Conservation (phyloP, 192 early-diverging fungal species). For the Backusella liffmaniae region DNA sequence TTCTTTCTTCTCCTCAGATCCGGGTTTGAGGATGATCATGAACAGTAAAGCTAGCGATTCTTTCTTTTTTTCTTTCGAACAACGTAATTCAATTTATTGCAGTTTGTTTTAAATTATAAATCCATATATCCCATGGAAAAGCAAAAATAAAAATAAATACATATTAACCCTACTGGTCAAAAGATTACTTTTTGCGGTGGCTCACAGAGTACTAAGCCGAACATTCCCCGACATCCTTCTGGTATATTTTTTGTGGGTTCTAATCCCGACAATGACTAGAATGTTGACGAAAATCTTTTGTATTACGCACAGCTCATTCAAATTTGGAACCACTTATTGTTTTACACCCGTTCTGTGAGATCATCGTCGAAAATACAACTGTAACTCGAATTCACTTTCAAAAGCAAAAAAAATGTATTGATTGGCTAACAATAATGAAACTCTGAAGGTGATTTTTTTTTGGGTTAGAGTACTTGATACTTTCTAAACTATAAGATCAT, state of each 20-base stretch:
- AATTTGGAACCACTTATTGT: background rate
- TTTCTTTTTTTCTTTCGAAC: background rate
- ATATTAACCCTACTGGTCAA: background rate
- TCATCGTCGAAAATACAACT: background rate
- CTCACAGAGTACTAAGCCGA: background rate
- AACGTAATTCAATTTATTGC: background rate
- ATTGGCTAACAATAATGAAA: too few species aligned
- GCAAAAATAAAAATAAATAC: background rate
- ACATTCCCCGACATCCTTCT: background rate
- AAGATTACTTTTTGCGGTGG: background rate
- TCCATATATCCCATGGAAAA: background rate
- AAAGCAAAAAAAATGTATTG: too few species aligned
- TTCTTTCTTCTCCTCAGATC: background rate
- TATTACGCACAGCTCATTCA: background rate
- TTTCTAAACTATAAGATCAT: too few species aligned
- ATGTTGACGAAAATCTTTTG: background rate
- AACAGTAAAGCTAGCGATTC: too few species aligned
- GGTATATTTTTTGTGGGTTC: background rate
- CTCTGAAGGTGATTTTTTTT: too few species aligned
- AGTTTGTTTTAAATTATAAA: background rate
- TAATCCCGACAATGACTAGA: background rate
- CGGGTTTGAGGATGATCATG: background rate
- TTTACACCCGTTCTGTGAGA: background rate
- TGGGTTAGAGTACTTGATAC: too few species aligned
- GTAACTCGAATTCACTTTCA: background rate